Evolutionary conservation across 495 filamentous ascomycete species (phyloP), one percentile per base, ranked within the genome.

Genomic region (Stereocaulon alpinum): DNA sequence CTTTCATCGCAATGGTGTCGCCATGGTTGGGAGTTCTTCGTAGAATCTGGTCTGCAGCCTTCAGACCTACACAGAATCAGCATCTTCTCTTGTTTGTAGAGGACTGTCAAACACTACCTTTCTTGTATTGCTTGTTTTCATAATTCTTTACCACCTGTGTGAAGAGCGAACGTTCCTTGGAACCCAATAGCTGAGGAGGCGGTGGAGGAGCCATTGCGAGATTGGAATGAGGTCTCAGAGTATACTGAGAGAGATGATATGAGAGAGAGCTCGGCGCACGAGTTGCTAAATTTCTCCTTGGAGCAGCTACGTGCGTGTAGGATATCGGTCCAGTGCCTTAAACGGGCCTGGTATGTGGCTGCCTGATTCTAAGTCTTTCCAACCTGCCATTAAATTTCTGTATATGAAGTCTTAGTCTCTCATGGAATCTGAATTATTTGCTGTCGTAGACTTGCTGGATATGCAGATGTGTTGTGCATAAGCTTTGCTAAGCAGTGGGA

Each of bases 1-100:
- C 94, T 76, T 96, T 97, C 93, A 99, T 97, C 40, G 93, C 95
- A 73, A 93, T 85, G 15, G 93, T 99, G 73, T 99, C 93, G 64
- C 89, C 93, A 85, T 99, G 93, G 63, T 91, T 91, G 50, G 92
- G 91, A 72, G 88, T 85, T 71, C 93, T 96, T 66, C 84, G 83
- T 55, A 99, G 82, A 67, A 99, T 91, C 74, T 96, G 91, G 67
- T 98, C 88, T 62, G 91, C 89, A 37, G 87, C 83, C 73, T 95
- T 95, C 68, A 96, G 79, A 71, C 88, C 90, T 88, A 59, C 64
- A 50, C 15, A 47, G 6, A 15, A n/a, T 61, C 41, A 61, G 58
- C 29, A 54, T 41, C 49, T 22, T 65, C 22, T 4, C 27, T 27
- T 30, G 7, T 6, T 15, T 30, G 9, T 11, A 22, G 30, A 1